Evolutionary conservation across 2,329 filamentous ascomycete genomes (phyloP).

Genomic region (Hymenoscyphus repandus): DNA sequence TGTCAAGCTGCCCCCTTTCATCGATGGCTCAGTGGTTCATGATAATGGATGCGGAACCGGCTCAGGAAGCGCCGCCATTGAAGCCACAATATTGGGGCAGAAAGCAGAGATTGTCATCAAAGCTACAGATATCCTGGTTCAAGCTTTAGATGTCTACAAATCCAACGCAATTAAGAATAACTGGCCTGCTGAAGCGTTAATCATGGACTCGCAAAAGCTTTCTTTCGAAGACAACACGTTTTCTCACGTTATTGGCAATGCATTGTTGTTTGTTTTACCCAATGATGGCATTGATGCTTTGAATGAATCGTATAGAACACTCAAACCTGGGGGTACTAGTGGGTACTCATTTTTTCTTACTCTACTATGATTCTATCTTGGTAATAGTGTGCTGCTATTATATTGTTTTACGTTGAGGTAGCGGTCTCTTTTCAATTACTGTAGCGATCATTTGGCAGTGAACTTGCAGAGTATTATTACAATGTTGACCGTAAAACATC

Average conservation of each 20-base stretch:
- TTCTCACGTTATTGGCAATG: slow-evolving; percentile 1
- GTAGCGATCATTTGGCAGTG: no score
- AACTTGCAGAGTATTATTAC: no score
- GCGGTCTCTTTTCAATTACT: no score
- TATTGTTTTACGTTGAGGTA: no score
- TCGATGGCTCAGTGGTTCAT: not conserved
- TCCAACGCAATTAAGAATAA: not conserved
- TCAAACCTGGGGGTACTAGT: slow-evolving; percentile 87
- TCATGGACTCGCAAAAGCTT: not conserved
- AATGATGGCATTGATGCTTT: slow-evolving; percentile 51
- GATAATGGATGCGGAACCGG: slow-evolving; percentile 8
- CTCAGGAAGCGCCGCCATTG: not conserved
- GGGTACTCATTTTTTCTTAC: no score
- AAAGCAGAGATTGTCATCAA: slow-evolving; percentile 1
- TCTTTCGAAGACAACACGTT: slow-evolving; percentile 3
- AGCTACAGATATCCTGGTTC: slow-evolving; percentile 1
- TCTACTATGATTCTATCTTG: no score
- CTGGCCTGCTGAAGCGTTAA: slow-evolving; percentile 1
- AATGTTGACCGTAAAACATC: no score
- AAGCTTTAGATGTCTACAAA: slow-evolving; percentile 1
- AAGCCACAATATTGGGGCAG: not conserved
- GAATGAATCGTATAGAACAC: slow-evolving; percentile 73
- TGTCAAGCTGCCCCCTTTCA: not conserved
- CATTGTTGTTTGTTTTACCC: not conserved
- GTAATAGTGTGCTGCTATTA: no score